Conservation (phyloP, 129 eudicot species). For the Tagetes patula region DNA sequence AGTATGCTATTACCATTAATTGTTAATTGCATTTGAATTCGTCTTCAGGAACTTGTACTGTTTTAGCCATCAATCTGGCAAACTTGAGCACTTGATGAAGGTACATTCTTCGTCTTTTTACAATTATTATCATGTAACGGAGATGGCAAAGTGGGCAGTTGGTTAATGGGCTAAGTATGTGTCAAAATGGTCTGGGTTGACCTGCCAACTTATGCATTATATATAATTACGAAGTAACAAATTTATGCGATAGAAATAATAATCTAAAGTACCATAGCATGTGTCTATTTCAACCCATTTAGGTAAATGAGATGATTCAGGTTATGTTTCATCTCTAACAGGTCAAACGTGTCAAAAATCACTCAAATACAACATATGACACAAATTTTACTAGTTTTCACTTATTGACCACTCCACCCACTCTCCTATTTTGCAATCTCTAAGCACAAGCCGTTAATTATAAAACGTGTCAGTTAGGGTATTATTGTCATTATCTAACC, state of each 20-base stretch:
- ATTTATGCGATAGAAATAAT: background rate
- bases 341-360: background rate
- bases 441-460: background rate
- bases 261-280: background rate
- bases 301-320: background rate
- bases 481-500: background rate
- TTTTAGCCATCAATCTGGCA: conserved; percentile 93
- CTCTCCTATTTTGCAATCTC: background rate
- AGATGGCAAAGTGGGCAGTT: background rate
- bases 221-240: background rate
- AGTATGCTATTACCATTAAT: background rate
- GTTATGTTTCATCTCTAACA: background rate
- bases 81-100: conserved; percentile 96
- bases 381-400: background rate
- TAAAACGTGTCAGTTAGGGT: background rate
- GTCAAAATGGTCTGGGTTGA: background rate
- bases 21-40: background rate
- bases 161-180: background rate
- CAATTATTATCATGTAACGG: background rate
- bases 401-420: background rate
- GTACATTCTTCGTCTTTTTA: conserved; percentile 32
- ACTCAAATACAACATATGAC: background rate
- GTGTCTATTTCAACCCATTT: background rate
- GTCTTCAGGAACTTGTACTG: conserved; percentile 78
- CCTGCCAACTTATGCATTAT: background rate